Base-by-base conservation (phyloP, 768 basidiomycete species). In the Auricularia auricula-judae region DNA sequence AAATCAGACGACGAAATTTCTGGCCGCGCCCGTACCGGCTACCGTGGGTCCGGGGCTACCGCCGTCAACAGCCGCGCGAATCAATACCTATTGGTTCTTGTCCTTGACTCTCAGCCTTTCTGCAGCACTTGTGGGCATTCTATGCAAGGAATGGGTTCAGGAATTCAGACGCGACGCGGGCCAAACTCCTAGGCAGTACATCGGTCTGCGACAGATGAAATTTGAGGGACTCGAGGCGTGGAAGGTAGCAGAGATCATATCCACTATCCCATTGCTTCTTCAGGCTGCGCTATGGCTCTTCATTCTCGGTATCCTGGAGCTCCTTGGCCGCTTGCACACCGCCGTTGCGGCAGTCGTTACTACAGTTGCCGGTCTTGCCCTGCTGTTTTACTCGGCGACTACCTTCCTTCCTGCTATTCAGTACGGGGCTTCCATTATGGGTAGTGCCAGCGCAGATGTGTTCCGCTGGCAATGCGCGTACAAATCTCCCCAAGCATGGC, bases 131-230 rank as follows among this genome's bases (percentile, higher is more conserved):
- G 63, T 71, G 23, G 69, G 70, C 58, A 72, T 74, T 65, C 62
- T 72, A 39, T 70, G 70, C 36, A 71, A 72, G 58, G 72, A 73
- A 60, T 74, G 73, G 72, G 67, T 73, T 3, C 66, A 67, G 34
- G 60, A 65, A 21, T 67, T 58, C 36, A 61, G 51, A 14, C 53
- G 64, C 10, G 56, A 68, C 4, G 66, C 65, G n/a, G 64, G 68
- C 14, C 61, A 56, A 4, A 53, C 53, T 35, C 42, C 21, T 18
- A 35, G 16, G 36, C 44, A 43, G 14, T 61, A n/a, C n/a, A 63
- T 67, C 18, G 61, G 70, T 3, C 59, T 68, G 10, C 67, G 71
- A 2, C 70, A 71, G 39, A 62, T 64, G 36, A 67, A 69, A 2
- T 67, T 70, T 36, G 63, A 68, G n/a, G 70, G 69, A 14, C 61